Conservation (phyloP, 352 stramenopile species). For the Pythium coloratum region DNA sequence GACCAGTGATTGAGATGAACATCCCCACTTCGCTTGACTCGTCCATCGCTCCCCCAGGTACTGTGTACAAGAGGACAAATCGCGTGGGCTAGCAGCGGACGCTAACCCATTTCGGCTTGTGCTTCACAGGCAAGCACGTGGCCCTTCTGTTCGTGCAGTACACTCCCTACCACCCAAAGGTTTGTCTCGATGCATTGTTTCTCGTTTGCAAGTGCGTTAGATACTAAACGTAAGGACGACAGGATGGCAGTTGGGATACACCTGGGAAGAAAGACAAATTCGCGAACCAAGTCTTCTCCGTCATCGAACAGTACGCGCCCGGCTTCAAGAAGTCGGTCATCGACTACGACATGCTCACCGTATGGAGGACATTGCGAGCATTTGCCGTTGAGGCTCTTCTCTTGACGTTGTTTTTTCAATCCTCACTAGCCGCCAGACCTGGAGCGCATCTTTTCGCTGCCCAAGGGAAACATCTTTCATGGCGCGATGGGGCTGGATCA, state of each 20-base stretch:
- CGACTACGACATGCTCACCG: constrained; percentile 85
- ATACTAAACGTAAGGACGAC: background rate
- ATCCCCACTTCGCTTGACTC: constrained; percentile 85
- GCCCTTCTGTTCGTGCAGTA: constrained; percentile 91
- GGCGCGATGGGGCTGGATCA: constrained; percentile 90
- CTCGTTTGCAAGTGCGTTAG: background rate
- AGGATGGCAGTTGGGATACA: constrained; percentile 78
- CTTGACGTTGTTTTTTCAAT: background rate
- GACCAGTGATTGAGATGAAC: constrained; percentile 92
- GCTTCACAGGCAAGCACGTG: constrained; percentile 77
- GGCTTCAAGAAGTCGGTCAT: constrained; percentile 86
- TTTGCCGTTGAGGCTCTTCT: background rate
- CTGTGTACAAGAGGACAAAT: background rate
- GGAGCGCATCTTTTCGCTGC: constrained; percentile 86
- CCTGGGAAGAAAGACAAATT: constrained; percentile 80
- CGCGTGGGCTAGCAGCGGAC: background rate
- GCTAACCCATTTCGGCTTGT: background rate
- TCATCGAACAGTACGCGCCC: constrained; percentile 86
- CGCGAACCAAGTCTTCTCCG: constrained; percentile 79
- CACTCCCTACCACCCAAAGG: constrained; percentile 85
- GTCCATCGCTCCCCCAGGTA: constrained; percentile 73
- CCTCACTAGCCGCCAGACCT: constrained; percentile 72
- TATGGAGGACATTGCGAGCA: constrained; percentile 19
- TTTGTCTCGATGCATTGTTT: constrained; percentile 11
- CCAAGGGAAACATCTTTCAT: constrained; percentile 90